Evolutionary conservation across 768 basidiomycete genomes (phyloP).

Genomic region (Collybia nuda): DNA sequence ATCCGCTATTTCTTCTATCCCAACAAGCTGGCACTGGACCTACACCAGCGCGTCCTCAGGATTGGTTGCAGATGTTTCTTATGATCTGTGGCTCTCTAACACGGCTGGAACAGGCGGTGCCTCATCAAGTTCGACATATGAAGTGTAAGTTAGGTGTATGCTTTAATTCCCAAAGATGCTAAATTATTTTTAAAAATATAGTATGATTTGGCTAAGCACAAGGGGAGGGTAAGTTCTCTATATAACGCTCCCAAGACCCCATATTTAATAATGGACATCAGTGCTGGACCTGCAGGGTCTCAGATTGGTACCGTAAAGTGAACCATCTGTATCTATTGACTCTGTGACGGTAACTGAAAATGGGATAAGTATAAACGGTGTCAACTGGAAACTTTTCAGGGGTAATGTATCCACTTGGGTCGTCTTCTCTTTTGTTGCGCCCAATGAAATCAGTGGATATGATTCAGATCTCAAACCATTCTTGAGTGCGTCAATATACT

Average conservation of each 20-base stretch:
- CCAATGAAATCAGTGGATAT: constrained; percentile 28
- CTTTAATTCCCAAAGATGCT: neutral
- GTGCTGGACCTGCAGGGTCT: constrained; percentile 29
- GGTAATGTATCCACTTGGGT: constrained; percentile 31
- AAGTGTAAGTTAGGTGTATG: constrained; percentile 18
- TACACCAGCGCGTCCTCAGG: constrained; percentile 27
- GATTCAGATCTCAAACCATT: constrained; percentile 30
- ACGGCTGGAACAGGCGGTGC: constrained; percentile 23
- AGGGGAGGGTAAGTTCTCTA: constrained; percentile 24
- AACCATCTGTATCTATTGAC: neutral
- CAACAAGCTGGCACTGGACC: constrained; percentile 30
- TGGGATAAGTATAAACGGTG: constrained; percentile 16
- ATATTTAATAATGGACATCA: neutral
- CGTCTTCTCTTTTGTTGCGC: constrained; percentile 32
- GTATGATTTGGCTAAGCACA: constrained; percentile 35
- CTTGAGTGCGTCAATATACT: constrained; percentile 19
- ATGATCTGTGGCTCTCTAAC: constrained; percentile 33
- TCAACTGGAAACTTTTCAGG: constrained; percentile 28
- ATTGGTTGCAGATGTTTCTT: constrained; percentile 33
- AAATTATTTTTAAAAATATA: neutral
- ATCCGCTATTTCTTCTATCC: constrained; percentile 28
- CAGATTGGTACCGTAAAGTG: constrained; percentile 27
- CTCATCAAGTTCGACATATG: constrained; percentile 26
- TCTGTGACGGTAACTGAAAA: neutral
- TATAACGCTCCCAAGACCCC: neutral